Conservation (phyloP, 2,329 filamentous ascomycete species). For the Gremmenia infestans region DNA sequence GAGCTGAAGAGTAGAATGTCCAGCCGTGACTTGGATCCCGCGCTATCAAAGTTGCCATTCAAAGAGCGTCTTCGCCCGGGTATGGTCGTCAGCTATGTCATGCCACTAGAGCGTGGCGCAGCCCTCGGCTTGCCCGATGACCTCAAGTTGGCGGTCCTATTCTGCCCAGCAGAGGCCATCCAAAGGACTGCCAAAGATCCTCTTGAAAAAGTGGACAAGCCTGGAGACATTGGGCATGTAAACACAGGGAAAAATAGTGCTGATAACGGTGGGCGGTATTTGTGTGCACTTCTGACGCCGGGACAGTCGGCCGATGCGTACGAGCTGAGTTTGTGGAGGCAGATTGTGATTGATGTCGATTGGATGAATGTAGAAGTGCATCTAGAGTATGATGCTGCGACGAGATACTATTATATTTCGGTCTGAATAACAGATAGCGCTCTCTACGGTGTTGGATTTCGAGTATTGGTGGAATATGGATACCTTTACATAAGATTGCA, state of each 20-base stretch:
- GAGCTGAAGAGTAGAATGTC: neutral
- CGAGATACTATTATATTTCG: conserved; percentile 38
- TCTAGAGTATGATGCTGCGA: conserved; percentile 39
- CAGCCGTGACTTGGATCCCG: neutral
- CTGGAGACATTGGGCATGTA: conserved; percentile 8
- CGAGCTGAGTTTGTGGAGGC: conserved; percentile 37
- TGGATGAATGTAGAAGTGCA: conserved; percentile 39
- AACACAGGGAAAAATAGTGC: conserved; percentile 8
- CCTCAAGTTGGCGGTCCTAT: neutral
- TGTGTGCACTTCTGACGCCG: conserved; percentile 36
- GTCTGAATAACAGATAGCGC: conserved; percentile 1
- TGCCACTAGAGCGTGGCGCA: conserved; percentile 15
- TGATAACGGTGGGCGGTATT: conserved; percentile 23
- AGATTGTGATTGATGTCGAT: conserved; percentile 32
- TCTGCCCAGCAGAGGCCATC: neutral
- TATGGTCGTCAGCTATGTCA: conserved; percentile 30
- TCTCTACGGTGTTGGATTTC: no score
- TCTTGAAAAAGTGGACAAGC: neutral
- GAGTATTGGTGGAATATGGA: no score
- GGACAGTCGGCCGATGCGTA: conserved; percentile 35
- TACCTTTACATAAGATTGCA: no score
- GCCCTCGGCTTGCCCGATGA: neutral
- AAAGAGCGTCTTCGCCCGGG: conserved; percentile 38
- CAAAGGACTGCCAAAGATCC: neutral
- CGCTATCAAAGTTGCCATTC: conserved; percentile 29